These are phyloP conservation scores for Fusarium haematococcum DNA, from an alignment of 2,329 filamentous ascomycete species.

Conservation along the genomic window DNA sequence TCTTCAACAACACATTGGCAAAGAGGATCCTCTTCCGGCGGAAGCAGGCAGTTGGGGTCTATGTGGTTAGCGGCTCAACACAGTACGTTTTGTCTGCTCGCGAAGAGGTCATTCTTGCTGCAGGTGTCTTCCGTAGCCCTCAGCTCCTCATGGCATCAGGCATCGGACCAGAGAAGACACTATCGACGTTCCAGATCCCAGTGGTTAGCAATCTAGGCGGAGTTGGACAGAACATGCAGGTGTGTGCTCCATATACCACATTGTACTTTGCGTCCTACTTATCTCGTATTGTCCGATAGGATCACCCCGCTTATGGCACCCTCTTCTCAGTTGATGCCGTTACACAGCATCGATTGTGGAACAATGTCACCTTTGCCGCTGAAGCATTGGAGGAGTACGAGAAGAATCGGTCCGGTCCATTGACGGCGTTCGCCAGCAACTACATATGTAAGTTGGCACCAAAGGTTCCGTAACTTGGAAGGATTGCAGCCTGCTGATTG, in stretches of 20 bases:
- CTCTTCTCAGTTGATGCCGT: too few relatives aligned
- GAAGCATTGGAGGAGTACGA: too few relatives aligned
- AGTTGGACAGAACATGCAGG: slow-evolving; percentile 17
- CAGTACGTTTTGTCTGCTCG: slow-evolving; percentile 5
- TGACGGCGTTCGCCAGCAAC: too few relatives aligned
- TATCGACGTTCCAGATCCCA: slow-evolving; percentile 5
- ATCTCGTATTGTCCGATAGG: not conserved
- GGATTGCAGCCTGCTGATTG: not conserved
- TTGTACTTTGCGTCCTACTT: slow-evolving; percentile 7
- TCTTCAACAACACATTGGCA: not conserved
- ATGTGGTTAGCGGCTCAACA: not conserved
- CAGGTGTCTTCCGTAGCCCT: slow-evolving; percentile 12
- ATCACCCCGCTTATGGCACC: too few relatives aligned
- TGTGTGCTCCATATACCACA: not conserved
- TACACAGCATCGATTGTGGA: too few relatives aligned
- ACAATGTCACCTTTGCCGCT: too few relatives aligned
- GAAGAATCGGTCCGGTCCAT: too few relatives aligned
- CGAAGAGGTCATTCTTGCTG: slow-evolving; percentile 16
- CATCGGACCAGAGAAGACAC: not conserved
- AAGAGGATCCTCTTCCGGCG: not conserved
- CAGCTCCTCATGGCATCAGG: slow-evolving; percentile 28
- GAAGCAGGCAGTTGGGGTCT: not conserved
- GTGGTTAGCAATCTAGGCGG: slow-evolving; percentile 6
- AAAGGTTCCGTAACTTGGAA: too few relatives aligned
- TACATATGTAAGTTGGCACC: too few relatives aligned